These are phyloP conservation scores for Penicillium glabrum DNA, from an alignment of 2,329 filamentous ascomycete species.

Conservation along the genomic window DNA sequence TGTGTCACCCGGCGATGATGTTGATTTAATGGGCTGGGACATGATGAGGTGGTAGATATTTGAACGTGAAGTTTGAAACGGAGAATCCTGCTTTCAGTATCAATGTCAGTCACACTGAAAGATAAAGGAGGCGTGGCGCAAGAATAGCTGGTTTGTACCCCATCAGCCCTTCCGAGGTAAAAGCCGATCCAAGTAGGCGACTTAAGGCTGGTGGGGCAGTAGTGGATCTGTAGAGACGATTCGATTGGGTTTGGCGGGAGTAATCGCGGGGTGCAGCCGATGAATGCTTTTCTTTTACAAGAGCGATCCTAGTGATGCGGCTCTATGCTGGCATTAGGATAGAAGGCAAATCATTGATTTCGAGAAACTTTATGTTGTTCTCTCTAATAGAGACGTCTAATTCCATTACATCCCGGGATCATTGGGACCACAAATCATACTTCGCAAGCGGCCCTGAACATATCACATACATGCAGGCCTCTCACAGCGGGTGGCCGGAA, in stretches of 20 bases:
- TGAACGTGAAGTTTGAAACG: background rate
- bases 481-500: background rate
- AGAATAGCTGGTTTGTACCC: background rate
- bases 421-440: background rate
- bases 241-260: constrained; percentile 6
- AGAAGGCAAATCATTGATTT: background rate
- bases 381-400: background rate
- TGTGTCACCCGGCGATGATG: constrained; percentile 3
- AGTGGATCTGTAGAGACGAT: constrained; percentile 13
- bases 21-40: background rate
- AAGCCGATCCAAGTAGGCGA: constrained; percentile 12
- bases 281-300: background rate
- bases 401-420: background rate
- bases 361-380: background rate
- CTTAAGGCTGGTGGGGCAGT: constrained; percentile 8
- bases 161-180: constrained; percentile 13
- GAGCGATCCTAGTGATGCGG: background rate
- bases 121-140: background rate
- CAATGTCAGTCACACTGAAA: background rate
- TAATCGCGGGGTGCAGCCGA: constrained; percentile 2
- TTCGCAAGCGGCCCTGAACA: background rate
- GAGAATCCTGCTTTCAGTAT: background rate
- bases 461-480: background rate
- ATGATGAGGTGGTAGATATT: background rate
- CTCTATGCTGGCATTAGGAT: background rate